These are phyloP conservation scores for Yamadazyma phyllophila DNA, from an alignment of 805 yeast genomes.

Conservation along the genomic window DNA sequence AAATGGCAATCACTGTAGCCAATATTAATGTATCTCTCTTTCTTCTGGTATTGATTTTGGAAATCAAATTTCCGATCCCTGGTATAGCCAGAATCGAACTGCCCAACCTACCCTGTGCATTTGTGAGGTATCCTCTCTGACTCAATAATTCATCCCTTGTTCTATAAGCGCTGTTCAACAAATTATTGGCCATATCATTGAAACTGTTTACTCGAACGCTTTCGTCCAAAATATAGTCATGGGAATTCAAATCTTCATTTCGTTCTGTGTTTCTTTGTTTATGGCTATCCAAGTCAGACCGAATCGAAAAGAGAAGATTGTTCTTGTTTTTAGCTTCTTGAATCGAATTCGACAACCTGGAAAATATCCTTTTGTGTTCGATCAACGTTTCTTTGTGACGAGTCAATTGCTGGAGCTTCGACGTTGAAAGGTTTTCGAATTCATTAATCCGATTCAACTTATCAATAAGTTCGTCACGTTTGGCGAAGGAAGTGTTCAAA, in stretches of 20 bases:
- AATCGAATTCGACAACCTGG: constrained; percentile 55
- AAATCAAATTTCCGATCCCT: constrained; percentile 71
- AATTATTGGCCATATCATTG: constrained; percentile 71
- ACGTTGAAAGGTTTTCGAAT: constrained; percentile 49
- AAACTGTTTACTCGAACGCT: constrained; percentile 68
- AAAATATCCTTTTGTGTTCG: constrained; percentile 66
- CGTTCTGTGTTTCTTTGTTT: constrained; percentile 33
- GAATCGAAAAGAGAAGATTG: constrained; percentile 71
- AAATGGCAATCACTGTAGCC: constrained; percentile 66
- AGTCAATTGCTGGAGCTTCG: constrained; percentile 76
- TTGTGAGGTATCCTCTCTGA: constrained; percentile 64
- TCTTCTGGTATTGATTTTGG: constrained; percentile 83
- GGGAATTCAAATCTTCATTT: constrained; percentile 35
- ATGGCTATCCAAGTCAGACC: constrained; percentile 75
- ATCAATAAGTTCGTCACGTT: constrained; percentile 52
- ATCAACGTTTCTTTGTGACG: constrained; percentile 75
- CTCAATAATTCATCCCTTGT: constrained; percentile 81
- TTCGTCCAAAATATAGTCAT: constrained; percentile 79
- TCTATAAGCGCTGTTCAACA: constrained; percentile 81
- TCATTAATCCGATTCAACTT: constrained; percentile 20
- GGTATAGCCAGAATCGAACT: constrained; percentile 70
- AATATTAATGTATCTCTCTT: constrained; percentile 85
- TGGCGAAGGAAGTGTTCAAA: constrained; percentile 22
- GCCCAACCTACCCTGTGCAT: constrained; percentile 62
- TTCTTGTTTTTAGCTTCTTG: constrained; percentile 73